Conservation (phyloP, 2,329 filamentous ascomycete species). For the Talaromyces atroroseus region DNA sequence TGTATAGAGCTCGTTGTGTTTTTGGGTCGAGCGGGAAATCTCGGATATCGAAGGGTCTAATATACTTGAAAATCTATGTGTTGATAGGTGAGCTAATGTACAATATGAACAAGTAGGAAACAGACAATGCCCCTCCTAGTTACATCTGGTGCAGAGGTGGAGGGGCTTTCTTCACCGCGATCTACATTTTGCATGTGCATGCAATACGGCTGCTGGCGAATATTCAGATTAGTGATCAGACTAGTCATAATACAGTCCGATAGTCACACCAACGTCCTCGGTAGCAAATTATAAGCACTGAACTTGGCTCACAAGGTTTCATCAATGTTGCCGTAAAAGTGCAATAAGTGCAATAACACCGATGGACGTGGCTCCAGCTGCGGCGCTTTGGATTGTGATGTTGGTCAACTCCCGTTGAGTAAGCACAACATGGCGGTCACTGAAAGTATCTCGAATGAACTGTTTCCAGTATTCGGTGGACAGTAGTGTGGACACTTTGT, state of each 20-base stretch:
- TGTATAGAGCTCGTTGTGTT: too few relatives aligned
- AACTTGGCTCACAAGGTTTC: background rate
- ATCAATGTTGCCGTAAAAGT: conserved; percentile 43
- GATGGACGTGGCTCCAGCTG: conserved; percentile 59
- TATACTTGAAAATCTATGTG: background rate
- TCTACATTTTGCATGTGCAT: background rate
- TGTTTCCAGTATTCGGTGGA: conserved; percentile 45
- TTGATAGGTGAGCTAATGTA: background rate
- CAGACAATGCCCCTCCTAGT: background rate
- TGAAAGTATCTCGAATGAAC: conserved; percentile 55
- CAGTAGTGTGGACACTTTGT: conserved; percentile 17
- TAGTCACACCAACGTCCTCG: background rate
- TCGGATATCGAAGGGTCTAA: background rate
- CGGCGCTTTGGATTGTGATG: conserved; percentile 62
- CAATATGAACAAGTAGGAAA: background rate
- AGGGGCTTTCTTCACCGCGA: background rate
- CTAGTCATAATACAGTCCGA: background rate
- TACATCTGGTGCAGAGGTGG: background rate
- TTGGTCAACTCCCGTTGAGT: conserved; percentile 66
- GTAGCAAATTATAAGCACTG: background rate
- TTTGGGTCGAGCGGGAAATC: too few relatives aligned
- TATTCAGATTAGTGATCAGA: background rate
- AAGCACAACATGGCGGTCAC: conserved; percentile 58
- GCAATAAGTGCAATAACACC: conserved; percentile 44
- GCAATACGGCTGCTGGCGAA: too few relatives aligned